Evolutionary conservation across 805 yeast genomes (phyloP), one percentile per base, ranked within the genome.

Genomic region (Wickerhamiella slavikovae): DNA sequence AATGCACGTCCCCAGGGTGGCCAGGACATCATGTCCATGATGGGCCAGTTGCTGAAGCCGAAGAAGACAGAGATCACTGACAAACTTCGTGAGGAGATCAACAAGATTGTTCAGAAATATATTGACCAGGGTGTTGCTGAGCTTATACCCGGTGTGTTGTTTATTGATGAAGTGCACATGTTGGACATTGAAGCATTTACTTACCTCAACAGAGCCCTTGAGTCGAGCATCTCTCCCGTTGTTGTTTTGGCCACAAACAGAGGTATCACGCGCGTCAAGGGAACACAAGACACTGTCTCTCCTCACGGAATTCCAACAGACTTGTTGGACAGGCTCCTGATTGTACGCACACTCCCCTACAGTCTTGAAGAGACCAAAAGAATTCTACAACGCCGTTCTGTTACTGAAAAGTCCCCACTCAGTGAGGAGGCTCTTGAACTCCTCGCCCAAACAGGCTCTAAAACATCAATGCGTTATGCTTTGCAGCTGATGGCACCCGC

Each of bases 231-330:
- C 48, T 85, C 95, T 2, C 98, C 98, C 26, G 68, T 89, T 32
- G 98, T 89, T 21, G 82, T 89, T 2, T 65, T 89, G 50, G 98
- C 98, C 21, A 80, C 96, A 5, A 89, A 89, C 56, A 68, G 95
- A 51, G 98, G 98, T 35, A 60, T 79, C 58, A 77, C 94, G 5
- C 69, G 80, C 2, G 76, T 91, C 16, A 68, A 92, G 42, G 99
- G 99, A 25, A 75, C 94, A 5, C 72, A 64, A 18, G 92, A 75
- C 44, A 62, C 70, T 28, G 66, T 66, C 35, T 73, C 93, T 13
- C 95, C 98, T 26, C 98, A 89, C 50, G 99, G 99, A 22, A 70
- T 85, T 38, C 98, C 99, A 18, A 75, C 93, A 9, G 99, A 89
- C 58, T 64, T 89, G 48, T 62, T 83, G 36, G 99, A 89, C 55